These are phyloP conservation scores for Miamiensis avidus DNA, from an alignment of 169 alveolate species.

Conservation along the genomic window DNA sequence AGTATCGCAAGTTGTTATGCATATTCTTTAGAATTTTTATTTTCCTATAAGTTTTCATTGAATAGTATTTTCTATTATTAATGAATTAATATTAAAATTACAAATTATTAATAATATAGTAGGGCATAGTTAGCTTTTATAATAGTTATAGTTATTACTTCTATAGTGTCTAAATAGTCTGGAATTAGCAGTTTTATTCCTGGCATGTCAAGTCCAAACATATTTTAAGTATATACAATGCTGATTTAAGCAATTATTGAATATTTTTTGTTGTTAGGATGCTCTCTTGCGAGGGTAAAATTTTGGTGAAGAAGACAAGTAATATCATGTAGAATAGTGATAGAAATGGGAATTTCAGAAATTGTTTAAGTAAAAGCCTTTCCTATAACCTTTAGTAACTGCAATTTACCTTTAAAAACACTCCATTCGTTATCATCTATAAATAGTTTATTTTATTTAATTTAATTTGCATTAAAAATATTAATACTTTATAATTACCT, in stretches of 20 bases:
- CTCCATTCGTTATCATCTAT: neutral
- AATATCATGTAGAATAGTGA: too few species aligned
- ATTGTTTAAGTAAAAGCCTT: neutral
- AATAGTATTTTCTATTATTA: too few species aligned
- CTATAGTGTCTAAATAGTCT: neutral
- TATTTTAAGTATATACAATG: neutral
- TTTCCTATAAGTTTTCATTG: too few species aligned
- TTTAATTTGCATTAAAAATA: too few species aligned
- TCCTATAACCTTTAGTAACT: neutral
- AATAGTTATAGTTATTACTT: neutral
- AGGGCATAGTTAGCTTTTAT: too few species aligned
- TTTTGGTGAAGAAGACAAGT: neutral
- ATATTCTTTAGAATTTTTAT: too few species aligned
- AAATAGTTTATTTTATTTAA: too few species aligned
- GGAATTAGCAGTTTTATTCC: neutral
- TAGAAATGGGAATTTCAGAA: neutral
- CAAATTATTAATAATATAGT: too few species aligned
- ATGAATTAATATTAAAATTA: too few species aligned
- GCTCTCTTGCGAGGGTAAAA: neutral
- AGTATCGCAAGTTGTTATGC: too few species aligned
- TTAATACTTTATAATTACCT: too few species aligned
- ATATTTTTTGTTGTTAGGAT: too few species aligned
- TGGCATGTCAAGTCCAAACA: neutral
- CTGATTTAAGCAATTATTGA: neutral
- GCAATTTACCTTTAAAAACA: neutral